These are phyloP conservation scores for Orychophragmus violaceus DNA, from an alignment of 345 rosid species.

Conservation along the genomic window DNA sequence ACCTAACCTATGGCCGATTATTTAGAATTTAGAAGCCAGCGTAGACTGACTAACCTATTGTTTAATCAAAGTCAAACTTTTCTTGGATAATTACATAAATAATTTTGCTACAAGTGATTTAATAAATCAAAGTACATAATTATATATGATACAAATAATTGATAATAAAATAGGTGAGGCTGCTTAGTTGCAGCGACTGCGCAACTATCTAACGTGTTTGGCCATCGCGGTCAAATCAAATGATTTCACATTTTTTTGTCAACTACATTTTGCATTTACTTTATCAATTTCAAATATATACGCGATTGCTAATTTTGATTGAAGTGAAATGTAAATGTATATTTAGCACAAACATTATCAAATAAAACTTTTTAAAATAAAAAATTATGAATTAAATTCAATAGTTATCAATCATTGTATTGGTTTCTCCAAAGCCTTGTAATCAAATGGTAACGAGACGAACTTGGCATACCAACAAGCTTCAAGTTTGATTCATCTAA, in stretches of 20 bases:
- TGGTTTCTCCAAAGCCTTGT: no score
- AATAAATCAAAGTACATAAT: neutral
- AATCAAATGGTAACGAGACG: no score
- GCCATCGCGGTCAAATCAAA: constrained; percentile 30
- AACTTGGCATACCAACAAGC: no score
- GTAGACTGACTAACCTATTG: constrained; percentile 5
- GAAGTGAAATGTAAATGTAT: neutral
- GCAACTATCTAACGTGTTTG: constrained; percentile 30
- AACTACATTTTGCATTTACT: neutral
- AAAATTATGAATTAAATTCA: no score
- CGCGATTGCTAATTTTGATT: neutral
- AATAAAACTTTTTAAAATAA: no score
- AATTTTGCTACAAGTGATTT: neutral
- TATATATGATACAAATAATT: constrained; percentile 1
- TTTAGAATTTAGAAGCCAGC: neutral
- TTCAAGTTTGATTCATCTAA: no score
- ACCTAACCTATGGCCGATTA: constrained; percentile 9
- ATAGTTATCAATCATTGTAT: no score
- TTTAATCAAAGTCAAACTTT: constrained; percentile 9
- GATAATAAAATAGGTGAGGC: constrained; percentile 2
- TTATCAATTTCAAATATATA: neutral
- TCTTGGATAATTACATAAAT: no score
- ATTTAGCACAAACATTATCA: no score
- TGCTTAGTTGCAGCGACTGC: constrained; percentile 30
- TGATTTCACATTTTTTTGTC: constrained; percentile 2